A percentile compares a stretch with the other conserved stretches of the same genome.
phyloP scores from a whole-genome alignment of 208 protist genomes.

The Angomonas deanei region DNA sequence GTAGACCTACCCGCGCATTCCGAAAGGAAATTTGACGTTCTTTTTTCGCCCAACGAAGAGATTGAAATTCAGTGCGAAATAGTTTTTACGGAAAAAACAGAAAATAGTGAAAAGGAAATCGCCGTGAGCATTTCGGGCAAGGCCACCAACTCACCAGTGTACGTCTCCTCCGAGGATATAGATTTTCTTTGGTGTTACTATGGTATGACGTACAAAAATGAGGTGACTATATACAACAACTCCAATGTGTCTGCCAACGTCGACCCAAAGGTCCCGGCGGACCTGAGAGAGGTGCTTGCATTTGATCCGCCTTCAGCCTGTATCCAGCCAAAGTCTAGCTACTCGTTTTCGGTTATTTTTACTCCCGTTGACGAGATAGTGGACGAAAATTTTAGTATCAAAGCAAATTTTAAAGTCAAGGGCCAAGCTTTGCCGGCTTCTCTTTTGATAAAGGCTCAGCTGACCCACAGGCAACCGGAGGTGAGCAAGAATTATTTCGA shows the following conservation, averaged over 20 bases:
- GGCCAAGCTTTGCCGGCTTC: slow-evolving; percentile 35
- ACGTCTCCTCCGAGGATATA: slow-evolving; percentile 44
- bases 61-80: slow-evolving; percentile 33
- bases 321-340: slow-evolving; percentile 30
- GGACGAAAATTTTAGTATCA: background rate
- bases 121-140: slow-evolving; percentile 34
- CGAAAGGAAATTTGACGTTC: slow-evolving; percentile 26
- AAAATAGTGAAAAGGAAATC: slow-evolving; percentile 8
- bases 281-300: slow-evolving; percentile 11
- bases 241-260: slow-evolving; percentile 44
- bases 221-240: slow-evolving; percentile 53
- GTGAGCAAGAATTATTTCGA: slow-evolving; percentile 20
- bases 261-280: background rate
- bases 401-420: slow-evolving; percentile 15
- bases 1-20: slow-evolving; percentile 49
- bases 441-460: slow-evolving; percentile 21
- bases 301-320: slow-evolving; percentile 23
- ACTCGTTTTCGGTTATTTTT: slow-evolving; percentile 25
- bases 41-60: slow-evolving; percentile 41
- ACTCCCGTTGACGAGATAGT: slow-evolving; percentile 4
- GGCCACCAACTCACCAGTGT: slow-evolving; percentile 63
- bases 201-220: slow-evolving; percentile 60
- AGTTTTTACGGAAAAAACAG: slow-evolving; percentile 40
- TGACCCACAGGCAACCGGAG: slow-evolving; percentile 27
- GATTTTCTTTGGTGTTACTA: slow-evolving; percentile 80